These are phyloP conservation scores for Bryoerythrophyllum caledonicum DNA, from an alignment of 225 moss, liverwort and hornwort species.

Conservation along the genomic window DNA sequence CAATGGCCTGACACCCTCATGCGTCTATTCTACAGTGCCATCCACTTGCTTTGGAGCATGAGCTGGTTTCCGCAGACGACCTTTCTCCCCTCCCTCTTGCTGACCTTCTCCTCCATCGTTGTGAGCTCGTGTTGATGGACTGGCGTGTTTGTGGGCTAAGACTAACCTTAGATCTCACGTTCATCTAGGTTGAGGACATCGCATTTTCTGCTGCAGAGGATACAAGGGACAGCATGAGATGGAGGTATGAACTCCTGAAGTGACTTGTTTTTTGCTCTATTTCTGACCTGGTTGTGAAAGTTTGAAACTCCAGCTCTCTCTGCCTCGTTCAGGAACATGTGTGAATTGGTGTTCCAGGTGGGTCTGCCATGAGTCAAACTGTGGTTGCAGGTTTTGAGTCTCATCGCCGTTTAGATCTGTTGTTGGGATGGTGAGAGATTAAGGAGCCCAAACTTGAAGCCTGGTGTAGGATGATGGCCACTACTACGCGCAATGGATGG, in stretches of 20 bases:
- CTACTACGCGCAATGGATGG: background rate
- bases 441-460: no score
- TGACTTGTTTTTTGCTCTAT: background rate
- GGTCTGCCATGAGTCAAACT: background rate
- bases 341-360: no score
- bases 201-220: background rate
- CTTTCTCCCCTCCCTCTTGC: background rate
- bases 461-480: background rate
- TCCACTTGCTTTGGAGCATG: background rate
- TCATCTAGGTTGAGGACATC: background rate
- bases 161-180: background rate
- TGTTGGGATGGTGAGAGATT: background rate
- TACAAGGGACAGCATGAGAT: background rate
- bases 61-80: background rate
- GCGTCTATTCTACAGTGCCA: no score
- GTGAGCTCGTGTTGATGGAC: background rate
- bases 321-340: no score
- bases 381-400: background rate
- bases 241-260: background rate
- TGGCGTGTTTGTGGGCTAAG: background rate
- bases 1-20: no score
- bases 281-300: background rate
- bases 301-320: no score
- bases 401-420: background rate
- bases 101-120: background rate